Conservation (phyloP, 2,329 filamentous ascomycete species). For the Phialemoniopsis sp. region DNA sequence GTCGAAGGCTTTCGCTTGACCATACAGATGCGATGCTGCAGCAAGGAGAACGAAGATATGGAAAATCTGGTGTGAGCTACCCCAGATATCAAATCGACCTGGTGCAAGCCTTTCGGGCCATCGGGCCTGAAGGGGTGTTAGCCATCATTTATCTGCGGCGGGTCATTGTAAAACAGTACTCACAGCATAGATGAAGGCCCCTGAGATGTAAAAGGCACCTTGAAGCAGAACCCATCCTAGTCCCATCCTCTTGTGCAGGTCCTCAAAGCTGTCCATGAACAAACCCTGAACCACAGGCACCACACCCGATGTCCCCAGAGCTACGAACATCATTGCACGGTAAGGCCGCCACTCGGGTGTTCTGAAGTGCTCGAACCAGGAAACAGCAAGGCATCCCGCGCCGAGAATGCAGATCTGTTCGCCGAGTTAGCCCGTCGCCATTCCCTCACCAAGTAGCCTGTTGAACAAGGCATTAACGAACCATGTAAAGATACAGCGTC, state of each 20-base stretch:
- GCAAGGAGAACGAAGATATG: slow-evolving; percentile 85
- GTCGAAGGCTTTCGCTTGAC: slow-evolving; percentile 81
- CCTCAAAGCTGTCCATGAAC: slow-evolving; percentile 58
- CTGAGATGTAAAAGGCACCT: slow-evolving; percentile 78
- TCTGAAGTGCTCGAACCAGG: slow-evolving; percentile 78
- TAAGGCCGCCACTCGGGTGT: slow-evolving; percentile 81
- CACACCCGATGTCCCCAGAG: slow-evolving; percentile 78
- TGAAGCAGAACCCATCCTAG: slow-evolving; percentile 77
- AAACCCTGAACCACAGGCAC: slow-evolving; percentile 80
- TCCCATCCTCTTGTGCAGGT: slow-evolving; percentile 70
- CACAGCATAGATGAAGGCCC: slow-evolving; percentile 82
- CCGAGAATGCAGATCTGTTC: slow-evolving; percentile 73
- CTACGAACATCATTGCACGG: slow-evolving; percentile 84
- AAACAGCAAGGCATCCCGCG: slow-evolving; percentile 69
- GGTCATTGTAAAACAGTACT: slow-evolving; percentile 22
- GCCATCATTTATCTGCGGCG: slow-evolving; percentile 1
- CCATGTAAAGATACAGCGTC: slow-evolving; percentile 70
- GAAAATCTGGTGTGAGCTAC: slow-evolving; percentile 94
- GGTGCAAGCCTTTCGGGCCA: slow-evolving; percentile 80
- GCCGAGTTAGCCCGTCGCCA: background rate
- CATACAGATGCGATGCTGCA: slow-evolving; percentile 75
- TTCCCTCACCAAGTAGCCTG: no score
- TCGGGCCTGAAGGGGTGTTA: slow-evolving; percentile 48
- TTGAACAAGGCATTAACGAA: slow-evolving; percentile 31
- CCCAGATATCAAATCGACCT: slow-evolving; percentile 83